Evolutionary conservation across 2,329 filamentous ascomycete species (phyloP).

Genomic region (Chalaropsis ovoidea): DNA sequence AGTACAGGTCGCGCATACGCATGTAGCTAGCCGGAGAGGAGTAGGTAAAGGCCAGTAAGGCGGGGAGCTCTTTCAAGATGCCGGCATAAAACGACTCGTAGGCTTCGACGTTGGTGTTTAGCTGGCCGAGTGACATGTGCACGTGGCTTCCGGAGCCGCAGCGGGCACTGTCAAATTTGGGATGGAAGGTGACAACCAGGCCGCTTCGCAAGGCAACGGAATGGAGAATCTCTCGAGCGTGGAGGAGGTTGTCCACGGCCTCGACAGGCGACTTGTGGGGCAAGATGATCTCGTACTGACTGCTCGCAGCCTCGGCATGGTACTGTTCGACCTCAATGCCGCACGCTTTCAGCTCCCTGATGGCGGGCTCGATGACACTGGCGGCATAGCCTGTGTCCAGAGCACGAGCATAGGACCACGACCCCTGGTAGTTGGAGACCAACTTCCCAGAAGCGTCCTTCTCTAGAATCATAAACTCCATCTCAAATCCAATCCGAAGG

Average conservation of each 20-base stretch:
- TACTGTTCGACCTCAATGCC: constrained; percentile 61
- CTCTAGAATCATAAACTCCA: constrained; percentile 42
- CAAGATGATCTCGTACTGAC: constrained; percentile 70
- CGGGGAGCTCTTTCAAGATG: constrained; percentile 54
- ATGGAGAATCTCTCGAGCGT: constrained; percentile 58
- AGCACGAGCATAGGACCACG: constrained; percentile 30
- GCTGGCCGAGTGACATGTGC: constrained; percentile 51
- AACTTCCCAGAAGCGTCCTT: constrained; percentile 33
- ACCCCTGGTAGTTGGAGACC: constrained; percentile 52
- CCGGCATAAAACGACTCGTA: constrained; percentile 56
- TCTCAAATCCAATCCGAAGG: constrained; percentile 65
- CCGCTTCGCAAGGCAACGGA: constrained; percentile 52
- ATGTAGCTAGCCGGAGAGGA: constrained; percentile 58
- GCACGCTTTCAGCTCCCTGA: constrained; percentile 47
- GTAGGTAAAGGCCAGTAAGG: constrained; percentile 60
- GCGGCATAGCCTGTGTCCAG: constrained; percentile 33
- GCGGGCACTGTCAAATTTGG: constrained; percentile 50
- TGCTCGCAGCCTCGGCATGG: constrained; percentile 61
- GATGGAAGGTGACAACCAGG: constrained; percentile 61
- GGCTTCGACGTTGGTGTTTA: neutral
- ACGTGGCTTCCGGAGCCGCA: constrained; percentile 59
- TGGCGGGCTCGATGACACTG: constrained; percentile 55
- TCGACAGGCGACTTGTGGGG: constrained; percentile 51
- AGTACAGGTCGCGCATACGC: constrained; percentile 56
- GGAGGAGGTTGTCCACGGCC: constrained; percentile 62